Evolutionary conservation across 805 yeast genomes (phyloP).

Genomic region (Wickerhamiella kurtzmanii): DNA sequence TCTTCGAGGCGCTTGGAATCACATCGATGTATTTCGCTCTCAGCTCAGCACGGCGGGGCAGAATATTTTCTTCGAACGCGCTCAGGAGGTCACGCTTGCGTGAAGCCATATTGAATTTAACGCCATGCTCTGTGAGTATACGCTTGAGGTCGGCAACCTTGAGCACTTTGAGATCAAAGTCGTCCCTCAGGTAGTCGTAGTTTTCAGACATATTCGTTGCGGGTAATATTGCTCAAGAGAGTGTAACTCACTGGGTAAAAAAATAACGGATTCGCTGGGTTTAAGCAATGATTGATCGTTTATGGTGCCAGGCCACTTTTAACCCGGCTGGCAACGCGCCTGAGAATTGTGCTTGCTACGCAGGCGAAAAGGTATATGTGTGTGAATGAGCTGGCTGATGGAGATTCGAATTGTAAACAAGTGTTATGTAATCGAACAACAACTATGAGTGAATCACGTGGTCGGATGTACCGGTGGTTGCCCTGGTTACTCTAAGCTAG

Average conservation of each 20-base stretch:
- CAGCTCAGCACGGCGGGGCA: constrained; percentile 34
- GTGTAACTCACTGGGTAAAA: too few relatives aligned
- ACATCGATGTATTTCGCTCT: constrained; percentile 25
- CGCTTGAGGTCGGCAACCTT: constrained; percentile 60
- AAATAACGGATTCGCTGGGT: too few relatives aligned
- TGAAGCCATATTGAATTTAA: constrained; percentile 47
- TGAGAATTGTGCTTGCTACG: background rate
- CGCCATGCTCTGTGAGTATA: constrained; percentile 46
- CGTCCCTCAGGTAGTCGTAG: constrained; percentile 24
- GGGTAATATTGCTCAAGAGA: background rate
- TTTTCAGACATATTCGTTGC: constrained; percentile 7
- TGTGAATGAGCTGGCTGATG: background rate
- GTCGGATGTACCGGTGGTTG: too few relatives aligned
- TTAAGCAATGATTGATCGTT: too few relatives aligned
- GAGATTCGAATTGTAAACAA: background rate
- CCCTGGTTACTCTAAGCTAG: too few relatives aligned
- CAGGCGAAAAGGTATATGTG: background rate
- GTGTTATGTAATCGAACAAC: background rate
- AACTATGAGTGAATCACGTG: background rate
- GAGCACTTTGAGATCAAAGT: constrained; percentile 53
- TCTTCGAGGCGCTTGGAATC: constrained; percentile 28
- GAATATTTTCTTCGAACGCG: constrained; percentile 44
- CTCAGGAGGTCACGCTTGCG: constrained; percentile 53
- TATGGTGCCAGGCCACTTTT: too few relatives aligned
- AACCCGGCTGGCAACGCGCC: too few relatives aligned